These are phyloP conservation scores for Suillus subalutaceus DNA, from an alignment of 768 basidiomycete genomes.

Conservation along the genomic window DNA sequence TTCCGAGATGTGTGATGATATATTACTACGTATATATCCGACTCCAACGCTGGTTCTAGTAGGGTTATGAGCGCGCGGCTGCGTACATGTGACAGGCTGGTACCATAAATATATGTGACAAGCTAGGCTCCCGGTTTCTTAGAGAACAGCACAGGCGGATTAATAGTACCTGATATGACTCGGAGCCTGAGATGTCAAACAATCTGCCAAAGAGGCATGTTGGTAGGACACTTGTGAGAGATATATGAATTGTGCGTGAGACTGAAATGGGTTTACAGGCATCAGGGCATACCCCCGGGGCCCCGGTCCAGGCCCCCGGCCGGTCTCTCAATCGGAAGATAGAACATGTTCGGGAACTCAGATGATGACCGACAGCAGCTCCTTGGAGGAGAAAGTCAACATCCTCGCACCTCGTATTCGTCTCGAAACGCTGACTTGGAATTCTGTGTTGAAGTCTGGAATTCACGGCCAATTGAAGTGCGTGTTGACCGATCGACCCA, in stretches of 20 bases:
- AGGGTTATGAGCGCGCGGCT: no score
- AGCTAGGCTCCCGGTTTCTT: neutral
- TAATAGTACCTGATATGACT: no score
- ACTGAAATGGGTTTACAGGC: constrained; percentile 46
- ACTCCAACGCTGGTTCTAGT: no score
- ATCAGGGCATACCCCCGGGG: constrained; percentile 49
- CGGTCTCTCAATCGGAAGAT: constrained; percentile 62
- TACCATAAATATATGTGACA: neutral
- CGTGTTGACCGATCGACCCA: constrained; percentile 29
- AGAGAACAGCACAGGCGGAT: neutral
- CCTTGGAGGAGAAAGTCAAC: constrained; percentile 30
- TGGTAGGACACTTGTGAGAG: constrained; percentile 19
- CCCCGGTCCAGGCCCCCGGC: no score
- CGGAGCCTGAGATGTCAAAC: no score
- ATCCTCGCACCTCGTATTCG: constrained; percentile 10
- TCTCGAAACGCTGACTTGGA: constrained; percentile 47
- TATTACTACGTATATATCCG: no score
- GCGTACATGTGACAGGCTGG: neutral
- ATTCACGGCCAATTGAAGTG: constrained; percentile 73
- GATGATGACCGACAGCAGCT: constrained; percentile 39
- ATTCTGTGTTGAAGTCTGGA: constrained; percentile 54
- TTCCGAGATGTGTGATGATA: no score
- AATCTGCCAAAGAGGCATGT: constrained; percentile 32
- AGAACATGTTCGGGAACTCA: constrained; percentile 53
- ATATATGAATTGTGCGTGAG: neutral